These are phyloP conservation scores for Saturnispora silvae DNA, from an alignment of 805 yeast species.

Conservation along the genomic window DNA sequence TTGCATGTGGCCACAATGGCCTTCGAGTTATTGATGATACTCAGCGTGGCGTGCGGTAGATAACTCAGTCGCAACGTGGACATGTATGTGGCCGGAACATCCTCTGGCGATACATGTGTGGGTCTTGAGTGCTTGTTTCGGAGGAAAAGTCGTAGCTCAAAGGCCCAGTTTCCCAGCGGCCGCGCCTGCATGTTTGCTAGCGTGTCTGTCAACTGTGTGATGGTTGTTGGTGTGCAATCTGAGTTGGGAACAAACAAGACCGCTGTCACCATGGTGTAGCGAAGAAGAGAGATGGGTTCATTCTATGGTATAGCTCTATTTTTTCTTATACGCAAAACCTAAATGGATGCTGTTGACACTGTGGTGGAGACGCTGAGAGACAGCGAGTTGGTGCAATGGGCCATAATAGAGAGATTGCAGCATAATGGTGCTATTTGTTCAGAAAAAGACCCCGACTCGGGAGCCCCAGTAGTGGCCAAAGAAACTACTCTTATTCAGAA, in stretches of 20 bases:
- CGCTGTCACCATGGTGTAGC: slow-evolving; percentile 24
- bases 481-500: slow-evolving; percentile 50
- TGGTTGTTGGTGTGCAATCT: slow-evolving; percentile 39
- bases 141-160: slow-evolving; percentile 56
- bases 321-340: neutral
- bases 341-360: slow-evolving; percentile 21
- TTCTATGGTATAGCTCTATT: neutral
- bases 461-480: slow-evolving; percentile 27
- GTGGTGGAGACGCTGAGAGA: slow-evolving; percentile 42
- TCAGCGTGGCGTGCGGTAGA: slow-evolving; percentile 31
- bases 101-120: slow-evolving; percentile 25
- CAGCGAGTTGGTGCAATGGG: slow-evolving; percentile 59
- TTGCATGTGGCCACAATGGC: slow-evolving; percentile 23
- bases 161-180: slow-evolving; percentile 53
- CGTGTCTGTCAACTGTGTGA: slow-evolving; percentile 60
- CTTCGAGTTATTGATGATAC: slow-evolving; percentile 37
- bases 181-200: slow-evolving; percentile 59
- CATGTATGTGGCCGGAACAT: slow-evolving; percentile 33
- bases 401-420: slow-evolving; percentile 49
- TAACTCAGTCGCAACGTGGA: slow-evolving; percentile 44
- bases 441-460: slow-evolving; percentile 26
- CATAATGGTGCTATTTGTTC: slow-evolving; percentile 52
- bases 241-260: slow-evolving; percentile 34
- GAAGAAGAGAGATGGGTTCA: neutral
- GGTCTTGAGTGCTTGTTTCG: slow-evolving; percentile 48